Conservation (phyloP, 495 filamentous ascomycete genomes). For the Umbilicaria muhlenbergii region DNA sequence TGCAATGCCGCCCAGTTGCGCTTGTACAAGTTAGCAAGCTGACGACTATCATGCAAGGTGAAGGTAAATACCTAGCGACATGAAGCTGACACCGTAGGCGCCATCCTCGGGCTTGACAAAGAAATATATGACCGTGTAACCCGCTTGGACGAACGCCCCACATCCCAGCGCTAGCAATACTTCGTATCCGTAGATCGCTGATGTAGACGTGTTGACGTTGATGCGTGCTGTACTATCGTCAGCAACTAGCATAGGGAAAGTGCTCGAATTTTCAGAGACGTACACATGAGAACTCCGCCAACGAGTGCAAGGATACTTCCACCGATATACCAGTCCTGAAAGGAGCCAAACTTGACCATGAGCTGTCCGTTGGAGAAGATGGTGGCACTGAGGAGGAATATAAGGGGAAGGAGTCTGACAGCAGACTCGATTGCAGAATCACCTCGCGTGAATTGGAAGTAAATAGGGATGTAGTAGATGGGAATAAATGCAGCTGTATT, state of each 20-base stretch:
- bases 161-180: constrained; percentile 35
- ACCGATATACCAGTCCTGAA: constrained; percentile 36
- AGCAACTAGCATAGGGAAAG: no score
- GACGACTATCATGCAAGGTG: constrained; percentile 7
- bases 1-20: constrained; percentile 33
- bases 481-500: constrained; percentile 2
- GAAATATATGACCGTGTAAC: constrained; percentile 35
- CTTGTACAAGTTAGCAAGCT: constrained; percentile 14
- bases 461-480: constrained; percentile 25
- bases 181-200: constrained; percentile 36
- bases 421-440: constrained; percentile 29
- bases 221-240: constrained; percentile 10
- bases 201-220: constrained; percentile 17
- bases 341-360: constrained; percentile 29
- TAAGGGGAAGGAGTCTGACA: constrained; percentile 34
- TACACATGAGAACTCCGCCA: constrained; percentile 29
- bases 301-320: constrained; percentile 23
- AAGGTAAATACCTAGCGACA: constrained; percentile 16
- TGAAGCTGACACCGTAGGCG: constrained; percentile 27
- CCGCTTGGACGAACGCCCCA: constrained; percentile 32
- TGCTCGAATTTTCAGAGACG: not conserved
- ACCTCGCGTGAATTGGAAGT: constrained; percentile 35
- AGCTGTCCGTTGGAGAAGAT: constrained; percentile 29
- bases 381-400: constrained; percentile 25
- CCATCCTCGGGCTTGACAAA: constrained; percentile 24